A percentile compares a stretch with the other conserved stretches of the same genome.
Conservation (phyloP, 31 red algal genomes). For the Odonthalia washingtoniensis region DNA sequence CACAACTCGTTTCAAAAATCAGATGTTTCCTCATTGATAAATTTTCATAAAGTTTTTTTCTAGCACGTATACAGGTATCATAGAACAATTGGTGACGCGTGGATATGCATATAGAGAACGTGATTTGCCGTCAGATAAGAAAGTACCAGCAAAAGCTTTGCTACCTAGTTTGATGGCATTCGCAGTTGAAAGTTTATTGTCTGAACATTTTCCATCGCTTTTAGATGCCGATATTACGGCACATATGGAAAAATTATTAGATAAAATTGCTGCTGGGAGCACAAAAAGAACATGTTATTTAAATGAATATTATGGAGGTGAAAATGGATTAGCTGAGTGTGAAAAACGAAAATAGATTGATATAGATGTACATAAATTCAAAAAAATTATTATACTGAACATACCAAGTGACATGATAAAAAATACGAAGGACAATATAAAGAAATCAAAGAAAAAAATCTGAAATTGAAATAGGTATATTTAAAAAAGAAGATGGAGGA, state of each 20-base stretch:
- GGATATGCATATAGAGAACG: constrained; percentile 72
- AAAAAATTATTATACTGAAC: constrained; percentile 68
- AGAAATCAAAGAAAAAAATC: neutral
- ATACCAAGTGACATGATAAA: constrained; percentile 43
- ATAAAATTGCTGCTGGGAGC: constrained; percentile 86
- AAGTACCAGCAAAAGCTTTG: constrained; percentile 54
- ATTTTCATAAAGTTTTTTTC: constrained; percentile 66
- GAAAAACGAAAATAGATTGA: constrained; percentile 58
- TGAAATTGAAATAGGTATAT: neutral
- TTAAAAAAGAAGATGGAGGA: neutral
- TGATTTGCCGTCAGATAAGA: constrained; percentile 38
- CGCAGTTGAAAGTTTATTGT: constrained; percentile 80
- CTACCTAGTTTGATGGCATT: constrained; percentile 87
- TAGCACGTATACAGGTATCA: constrained; percentile 88
- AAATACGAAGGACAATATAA: neutral
- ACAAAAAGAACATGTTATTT: constrained; percentile 77
- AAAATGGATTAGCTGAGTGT: constrained; percentile 57
- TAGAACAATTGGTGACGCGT: constrained; percentile 84
- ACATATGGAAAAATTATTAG: constrained; percentile 88
- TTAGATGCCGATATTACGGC: constrained; percentile 92
- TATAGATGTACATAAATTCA: constrained; percentile 69
- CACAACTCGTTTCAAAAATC: constrained; percentile 64
- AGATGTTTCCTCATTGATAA: constrained; percentile 83
- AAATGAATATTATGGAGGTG: constrained; percentile 81
- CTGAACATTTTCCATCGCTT: constrained; percentile 80